Conservation (phyloP, 371 early-diverging fungal genomes). For the Mortierella sp. region DNA sequence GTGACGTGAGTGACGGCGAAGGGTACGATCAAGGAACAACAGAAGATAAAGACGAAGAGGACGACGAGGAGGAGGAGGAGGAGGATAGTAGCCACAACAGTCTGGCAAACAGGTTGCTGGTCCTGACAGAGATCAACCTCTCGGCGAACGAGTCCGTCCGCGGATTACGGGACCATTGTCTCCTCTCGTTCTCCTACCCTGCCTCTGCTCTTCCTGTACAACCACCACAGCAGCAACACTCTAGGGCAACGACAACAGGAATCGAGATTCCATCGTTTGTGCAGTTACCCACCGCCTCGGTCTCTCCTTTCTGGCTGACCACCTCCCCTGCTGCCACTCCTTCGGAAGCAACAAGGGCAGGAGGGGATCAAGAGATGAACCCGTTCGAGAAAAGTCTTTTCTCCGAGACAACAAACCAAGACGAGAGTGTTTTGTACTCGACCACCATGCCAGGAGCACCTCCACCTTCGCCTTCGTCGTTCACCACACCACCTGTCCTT, state of each 20-base stretch:
- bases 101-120: slow-evolving; percentile 28
- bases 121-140: slow-evolving; percentile 25
- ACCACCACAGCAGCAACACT: too few relatives aligned
- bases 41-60: not conserved
- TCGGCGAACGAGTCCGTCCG: slow-evolving; percentile 19
- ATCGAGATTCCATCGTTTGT: not conserved
- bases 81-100: slow-evolving; percentile 25
- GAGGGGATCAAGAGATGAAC: not conserved
- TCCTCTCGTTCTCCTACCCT: slow-evolving; percentile 21
- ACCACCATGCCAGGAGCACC: not conserved
- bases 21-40: not conserved
- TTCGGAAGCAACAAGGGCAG: not conserved
- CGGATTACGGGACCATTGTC: slow-evolving; percentile 18
- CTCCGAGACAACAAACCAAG: not conserved
- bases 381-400: not conserved
- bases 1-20: not conserved
- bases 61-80: slow-evolving; percentile 14
- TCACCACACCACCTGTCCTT: not conserved
- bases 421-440: not conserved
- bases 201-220: not conserved
- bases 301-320: not conserved
- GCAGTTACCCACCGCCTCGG: not conserved
- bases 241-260: not conserved
- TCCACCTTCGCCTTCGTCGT: not conserved
- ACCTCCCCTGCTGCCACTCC: too few relatives aligned